Percentiles rank a stretch among this genome's conserved stretches.
Evolutionary conservation across 176 grass and related monocot species (phyloP).

Genomic region (Rhynchospora pubera): DNA sequence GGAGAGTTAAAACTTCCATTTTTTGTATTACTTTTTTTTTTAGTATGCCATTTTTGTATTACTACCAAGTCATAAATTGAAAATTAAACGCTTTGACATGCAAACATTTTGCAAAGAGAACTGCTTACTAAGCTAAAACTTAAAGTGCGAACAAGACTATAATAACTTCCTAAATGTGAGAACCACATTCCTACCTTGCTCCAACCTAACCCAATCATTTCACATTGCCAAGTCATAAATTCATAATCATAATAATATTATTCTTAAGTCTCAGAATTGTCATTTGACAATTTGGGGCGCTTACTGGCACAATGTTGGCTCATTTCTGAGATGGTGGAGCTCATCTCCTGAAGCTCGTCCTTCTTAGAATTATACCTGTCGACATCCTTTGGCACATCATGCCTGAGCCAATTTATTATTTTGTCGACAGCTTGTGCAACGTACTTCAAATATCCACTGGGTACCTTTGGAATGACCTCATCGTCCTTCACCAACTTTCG

Average conservation of each 20-base stretch:
- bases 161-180: neutral
- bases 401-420: constrained; percentile 54
- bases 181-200: neutral
- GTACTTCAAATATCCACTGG: constrained; percentile 49
- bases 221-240: neutral
- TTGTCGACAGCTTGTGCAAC: constrained; percentile 55
- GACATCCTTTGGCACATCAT: constrained; percentile 46
- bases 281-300: constrained; percentile 50
- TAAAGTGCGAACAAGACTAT: no score
- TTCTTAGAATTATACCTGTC: constrained; percentile 62
- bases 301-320: constrained; percentile 40
- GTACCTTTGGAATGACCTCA: constrained; percentile 49
- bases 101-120: no score
- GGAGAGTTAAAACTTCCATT: no score
- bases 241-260: neutral
- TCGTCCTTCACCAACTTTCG: constrained; percentile 74
- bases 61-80: neutral
- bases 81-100: neutral
- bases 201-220: neutral
- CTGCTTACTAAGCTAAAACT: no score
- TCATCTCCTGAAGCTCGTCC: constrained; percentile 63
- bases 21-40: no score
- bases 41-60: no score
- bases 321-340: constrained; percentile 42
- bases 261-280: neutral